Percentiles rank a stretch among this genome's conserved stretches.
These are phyloP conservation scores for Hyphodiscus sp. DNA, from an alignment of 2,329 filamentous ascomycete species.

Conservation along the genomic window DNA sequence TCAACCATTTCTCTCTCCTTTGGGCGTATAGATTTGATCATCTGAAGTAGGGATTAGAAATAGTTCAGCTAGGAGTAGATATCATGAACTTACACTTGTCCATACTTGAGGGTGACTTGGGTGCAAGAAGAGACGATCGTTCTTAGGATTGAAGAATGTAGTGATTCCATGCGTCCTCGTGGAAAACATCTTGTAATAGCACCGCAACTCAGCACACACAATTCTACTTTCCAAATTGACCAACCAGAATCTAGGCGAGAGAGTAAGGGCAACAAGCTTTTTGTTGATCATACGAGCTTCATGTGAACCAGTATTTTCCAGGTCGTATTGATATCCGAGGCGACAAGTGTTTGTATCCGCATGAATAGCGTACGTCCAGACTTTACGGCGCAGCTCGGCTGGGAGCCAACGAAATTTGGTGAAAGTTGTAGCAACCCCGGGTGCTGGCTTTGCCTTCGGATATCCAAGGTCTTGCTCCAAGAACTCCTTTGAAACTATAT, in stretches of 20 bases:
- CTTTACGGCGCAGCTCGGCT: conserved; percentile 9
- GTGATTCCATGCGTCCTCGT: no score
- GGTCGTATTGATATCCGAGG: background rate
- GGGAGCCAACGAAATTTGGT: conserved; percentile 7
- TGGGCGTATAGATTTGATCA: background rate
- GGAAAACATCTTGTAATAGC: no score
- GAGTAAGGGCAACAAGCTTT: background rate
- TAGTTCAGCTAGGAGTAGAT: background rate
- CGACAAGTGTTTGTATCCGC: background rate
- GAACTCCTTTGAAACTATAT: no score
- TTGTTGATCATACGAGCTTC: background rate
- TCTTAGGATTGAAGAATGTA: conserved; percentile 7
- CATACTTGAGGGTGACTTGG: background rate
- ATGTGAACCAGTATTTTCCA: background rate
- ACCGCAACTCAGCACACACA: no score
- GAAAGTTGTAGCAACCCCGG: background rate
- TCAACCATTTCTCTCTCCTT: background rate
- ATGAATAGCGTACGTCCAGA: conserved; percentile 6
- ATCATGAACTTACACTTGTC: background rate
- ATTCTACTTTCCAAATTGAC: background rate
- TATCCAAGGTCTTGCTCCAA: background rate
- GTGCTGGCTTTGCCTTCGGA: background rate
- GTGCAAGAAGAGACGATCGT: conserved; percentile 12
- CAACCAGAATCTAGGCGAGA: background rate
- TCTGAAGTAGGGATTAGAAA: background rate